A percentile compares a stretch with the other conserved stretches of the same genome.
These are phyloP conservation scores for Fusarium denticulatum DNA, from an alignment of 2,329 filamentous ascomycete genomes.

Conservation along the genomic window DNA sequence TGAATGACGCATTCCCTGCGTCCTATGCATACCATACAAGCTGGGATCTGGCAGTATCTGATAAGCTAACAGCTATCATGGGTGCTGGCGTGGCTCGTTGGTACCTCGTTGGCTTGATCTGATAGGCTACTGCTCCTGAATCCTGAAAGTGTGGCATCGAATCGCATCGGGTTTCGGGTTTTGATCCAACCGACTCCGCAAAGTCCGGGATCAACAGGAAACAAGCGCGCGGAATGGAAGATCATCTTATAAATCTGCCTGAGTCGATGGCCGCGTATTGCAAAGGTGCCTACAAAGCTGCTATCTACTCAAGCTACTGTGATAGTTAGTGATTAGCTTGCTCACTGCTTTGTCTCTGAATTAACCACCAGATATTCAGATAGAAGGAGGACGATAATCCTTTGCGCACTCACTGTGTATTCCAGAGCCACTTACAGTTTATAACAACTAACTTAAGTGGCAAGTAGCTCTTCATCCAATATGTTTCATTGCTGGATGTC, in stretches of 20 bases:
- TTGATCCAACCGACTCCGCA: constrained; percentile 13
- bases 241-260: constrained; percentile 9
- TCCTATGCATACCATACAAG: constrained; percentile 17
- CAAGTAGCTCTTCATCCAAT: neutral
- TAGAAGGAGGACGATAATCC: neutral
- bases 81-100: constrained; percentile 24
- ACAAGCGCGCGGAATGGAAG: constrained; percentile 12
- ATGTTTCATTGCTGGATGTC: neutral
- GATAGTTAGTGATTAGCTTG: neutral
- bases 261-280: neutral
- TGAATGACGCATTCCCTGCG: constrained; percentile 32
- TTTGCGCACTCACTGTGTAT: neutral
- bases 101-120: constrained; percentile 1
- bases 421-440: neutral
- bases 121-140: constrained; percentile 1
- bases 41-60: constrained; percentile 33
- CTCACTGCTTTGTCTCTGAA: neutral
- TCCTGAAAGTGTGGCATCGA: neutral
- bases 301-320: neutral
- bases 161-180: constrained; percentile 20
- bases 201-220: constrained; percentile 19
- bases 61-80: constrained; percentile 31
- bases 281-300: neutral
- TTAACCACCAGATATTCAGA: neutral
- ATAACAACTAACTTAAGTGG: neutral